Evolutionary conservation across 73 alveolate genomes (phyloP).

Genomic region (Paramecium tetraurelia): DNA sequence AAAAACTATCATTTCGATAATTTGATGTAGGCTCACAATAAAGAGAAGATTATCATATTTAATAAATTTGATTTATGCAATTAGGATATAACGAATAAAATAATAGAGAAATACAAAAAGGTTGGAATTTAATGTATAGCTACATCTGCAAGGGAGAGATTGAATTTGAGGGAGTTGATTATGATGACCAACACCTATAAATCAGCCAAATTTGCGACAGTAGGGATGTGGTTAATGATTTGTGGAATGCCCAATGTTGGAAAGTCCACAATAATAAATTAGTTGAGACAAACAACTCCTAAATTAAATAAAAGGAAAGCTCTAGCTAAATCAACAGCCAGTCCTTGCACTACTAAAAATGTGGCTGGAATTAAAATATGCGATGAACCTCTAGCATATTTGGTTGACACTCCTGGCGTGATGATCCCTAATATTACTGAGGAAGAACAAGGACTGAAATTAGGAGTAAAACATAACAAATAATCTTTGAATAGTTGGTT

Average conservation of each 20-base stretch:
- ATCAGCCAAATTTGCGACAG: constrained; percentile 81
- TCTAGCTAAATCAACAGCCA: constrained; percentile 77
- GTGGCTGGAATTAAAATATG: constrained; percentile 81
- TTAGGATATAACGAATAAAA: constrained; percentile 60
- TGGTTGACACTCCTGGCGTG: constrained; percentile 92
- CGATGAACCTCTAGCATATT: constrained; percentile 75
- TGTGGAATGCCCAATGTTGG: constrained; percentile 95
- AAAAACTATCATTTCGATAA: constrained; percentile 68
- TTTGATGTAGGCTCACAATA: constrained; percentile 52
- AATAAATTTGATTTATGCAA: constrained; percentile 82
- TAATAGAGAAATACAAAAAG: constrained; percentile 66
- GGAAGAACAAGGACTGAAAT: constrained; percentile 73
- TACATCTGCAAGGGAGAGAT: constrained; percentile 71
- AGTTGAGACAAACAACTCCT: constrained; percentile 74
- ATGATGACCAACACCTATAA: constrained; percentile 46
- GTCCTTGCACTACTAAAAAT: constrained; percentile 83
- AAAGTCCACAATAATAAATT: constrained; percentile 82
- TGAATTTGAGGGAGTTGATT: constrained; percentile 68
- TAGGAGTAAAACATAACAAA: constrained; percentile 49
- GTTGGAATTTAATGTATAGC: constrained; percentile 60
- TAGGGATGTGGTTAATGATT: constrained; percentile 86
- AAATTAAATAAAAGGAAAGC: constrained; percentile 67
- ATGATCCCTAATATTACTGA: constrained; percentile 77
- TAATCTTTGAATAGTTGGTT: constrained; percentile 47
- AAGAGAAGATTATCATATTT: constrained; percentile 76